Evolutionary conservation across 495 filamentous ascomycete species (phyloP).

Genomic region (Xylaria bambusicola): DNA sequence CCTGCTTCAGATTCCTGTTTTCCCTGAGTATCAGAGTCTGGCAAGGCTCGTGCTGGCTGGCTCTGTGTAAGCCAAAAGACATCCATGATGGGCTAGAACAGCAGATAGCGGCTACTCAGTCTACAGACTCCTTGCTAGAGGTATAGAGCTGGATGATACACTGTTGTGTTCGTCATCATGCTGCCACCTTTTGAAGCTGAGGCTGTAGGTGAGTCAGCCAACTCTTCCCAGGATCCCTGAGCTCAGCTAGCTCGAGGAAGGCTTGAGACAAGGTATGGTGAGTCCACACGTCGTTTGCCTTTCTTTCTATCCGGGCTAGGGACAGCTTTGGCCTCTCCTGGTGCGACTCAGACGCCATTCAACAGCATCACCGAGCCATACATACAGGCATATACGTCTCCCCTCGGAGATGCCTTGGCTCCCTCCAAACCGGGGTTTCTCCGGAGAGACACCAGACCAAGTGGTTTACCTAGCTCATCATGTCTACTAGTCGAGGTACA

Average conservation of each 20-base stretch:
- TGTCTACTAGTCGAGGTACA: too few species aligned
- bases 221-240: background rate
- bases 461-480: constrained; percentile 7
- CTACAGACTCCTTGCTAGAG: background rate
- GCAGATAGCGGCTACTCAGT: background rate
- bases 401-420: constrained; percentile 2
- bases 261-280: background rate
- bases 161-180: background rate
- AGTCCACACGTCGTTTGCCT: background rate
- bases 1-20: background rate
- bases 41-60: background rate
- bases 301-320: background rate
- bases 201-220: background rate
- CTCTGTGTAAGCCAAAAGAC: background rate
- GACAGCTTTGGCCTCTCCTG: background rate
- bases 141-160: background rate
- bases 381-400: background rate
- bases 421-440: constrained; percentile 3
- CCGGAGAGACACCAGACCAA: background rate
- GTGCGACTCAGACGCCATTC: background rate
- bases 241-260: background rate
- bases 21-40: background rate
- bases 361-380: constrained; percentile 6
- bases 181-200: background rate
- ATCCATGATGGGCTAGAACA: background rate